Evolutionary conservation across 2,329 filamentous ascomycete genomes (phyloP), one percentile per base, ranked within the genome.

Genomic region (Pseudopithomyces chartarum): DNA sequence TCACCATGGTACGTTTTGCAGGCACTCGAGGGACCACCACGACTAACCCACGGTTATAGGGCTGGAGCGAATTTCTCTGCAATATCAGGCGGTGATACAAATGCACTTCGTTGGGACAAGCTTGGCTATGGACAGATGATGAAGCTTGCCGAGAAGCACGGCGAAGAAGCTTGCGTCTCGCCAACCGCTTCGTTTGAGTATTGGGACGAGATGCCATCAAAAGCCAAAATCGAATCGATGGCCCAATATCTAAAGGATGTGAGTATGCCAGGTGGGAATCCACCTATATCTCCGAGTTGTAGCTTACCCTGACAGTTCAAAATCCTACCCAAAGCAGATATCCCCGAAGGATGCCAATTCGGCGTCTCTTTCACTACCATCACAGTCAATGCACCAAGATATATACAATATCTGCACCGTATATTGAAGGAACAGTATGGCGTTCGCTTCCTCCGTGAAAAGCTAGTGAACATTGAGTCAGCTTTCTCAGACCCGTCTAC

Each of bases 51-150:
- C 8, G 26, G 10, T n/a, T 42, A 45, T 13, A 63, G 62, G 57
- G 62, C 60, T 22, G 60, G 60, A 2, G 56, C 56, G 19, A 65
- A 65, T 50, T 65, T 65, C 43, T 61, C 62, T 15, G 62, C 62
- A 2, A 65, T 63, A n/a, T 63, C 62, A 19, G 62, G 60, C 5
- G 52, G 48, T 19, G 60, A 65, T 50, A 40, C 55, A 8, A 65
- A 65, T 55, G 60, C 62, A 15, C 52, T 65, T 12, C 54, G 51
- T 12, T 65, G 62, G 62, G 62, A 65, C 45, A 60, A 56, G 29
- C 38, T 57, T 39, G 60, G 62, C 1, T 65, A 65, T 43, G 38
- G 17, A 33, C 55, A 59, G 7, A 59, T 65, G 53, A 61, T 61
- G 57, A 60, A 56, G 46, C 59, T 65, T n/a, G 60, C 62, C 26